phyloP scores from a whole-genome alignment of 2,329 filamentous ascomycete genomes.

The Ilyonectria destructans region DNA sequence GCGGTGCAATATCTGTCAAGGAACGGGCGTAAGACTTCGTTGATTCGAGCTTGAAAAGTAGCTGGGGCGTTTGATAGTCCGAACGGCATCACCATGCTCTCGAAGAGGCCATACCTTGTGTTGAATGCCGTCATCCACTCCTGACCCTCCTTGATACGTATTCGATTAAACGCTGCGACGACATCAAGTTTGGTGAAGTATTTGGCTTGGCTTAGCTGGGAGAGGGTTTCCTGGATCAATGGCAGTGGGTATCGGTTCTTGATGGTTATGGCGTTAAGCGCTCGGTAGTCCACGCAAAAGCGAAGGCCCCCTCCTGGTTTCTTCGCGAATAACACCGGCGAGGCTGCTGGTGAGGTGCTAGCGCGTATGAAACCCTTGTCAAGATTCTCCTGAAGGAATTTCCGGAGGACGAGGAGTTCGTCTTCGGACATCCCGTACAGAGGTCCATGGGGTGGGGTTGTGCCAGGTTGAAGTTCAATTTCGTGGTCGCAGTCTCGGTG shows the following conservation, averaged over 20 bases:
- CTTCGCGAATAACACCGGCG: background rate
- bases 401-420: too few species aligned
- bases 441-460: too few species aligned
- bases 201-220: background rate
- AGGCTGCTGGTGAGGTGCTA: background rate
- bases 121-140: conserved; percentile 52
- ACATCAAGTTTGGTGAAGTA: conserved; percentile 12
- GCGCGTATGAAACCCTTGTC: background rate
- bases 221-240: background rate
- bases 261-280: too few species aligned
- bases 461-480: too few species aligned
- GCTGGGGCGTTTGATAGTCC: conserved; percentile 41
- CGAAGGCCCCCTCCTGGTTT: background rate
- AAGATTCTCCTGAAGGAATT: too few species aligned
- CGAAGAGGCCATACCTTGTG: conserved; percentile 52
- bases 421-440: too few species aligned
- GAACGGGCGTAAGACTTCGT: too few species aligned
- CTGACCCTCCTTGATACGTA: too few species aligned
- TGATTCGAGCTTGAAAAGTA: conserved; percentile 30
- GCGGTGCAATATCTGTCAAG: too few species aligned
- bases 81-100: conserved; percentile 55
- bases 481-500: too few species aligned
- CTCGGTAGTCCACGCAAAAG: conserved; percentile 4
- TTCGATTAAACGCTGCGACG: too few species aligned
- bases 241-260: conserved; percentile 11